phyloP scores from a whole-genome alignment of 2,329 filamentous ascomycete species.

The Colletotrichum orchidophilum region DNA sequence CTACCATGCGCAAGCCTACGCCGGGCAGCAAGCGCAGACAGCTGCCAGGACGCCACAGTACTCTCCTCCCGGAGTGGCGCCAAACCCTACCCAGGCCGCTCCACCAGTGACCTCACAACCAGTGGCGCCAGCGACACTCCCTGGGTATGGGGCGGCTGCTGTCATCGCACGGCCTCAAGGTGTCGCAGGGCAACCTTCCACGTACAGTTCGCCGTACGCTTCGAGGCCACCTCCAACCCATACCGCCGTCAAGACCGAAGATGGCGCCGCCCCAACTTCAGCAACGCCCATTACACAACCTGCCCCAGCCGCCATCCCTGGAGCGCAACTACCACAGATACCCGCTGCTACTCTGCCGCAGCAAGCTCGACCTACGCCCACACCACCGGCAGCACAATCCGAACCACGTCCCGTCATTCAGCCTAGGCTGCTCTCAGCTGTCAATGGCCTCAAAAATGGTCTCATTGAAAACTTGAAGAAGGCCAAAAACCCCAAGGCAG shows the following conservation, averaged over 20 bases:
- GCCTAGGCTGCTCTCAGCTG: constrained; percentile 51
- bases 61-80: constrained; percentile 25
- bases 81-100: constrained; percentile 33
- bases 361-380: constrained; percentile 30
- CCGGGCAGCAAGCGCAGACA: constrained; percentile 30
- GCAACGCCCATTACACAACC: constrained; percentile 14
- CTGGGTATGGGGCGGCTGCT: constrained; percentile 38
- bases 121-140: constrained; percentile 38
- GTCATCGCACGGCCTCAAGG: constrained; percentile 35
- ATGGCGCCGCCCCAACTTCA: constrained; percentile 27
- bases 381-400: constrained; percentile 26
- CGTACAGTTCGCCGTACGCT: constrained; percentile 44
- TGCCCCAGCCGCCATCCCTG: constrained; percentile 22
- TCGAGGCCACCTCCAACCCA: constrained; percentile 39
- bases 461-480: constrained; percentile 56
- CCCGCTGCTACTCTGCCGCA: constrained; percentile 22
- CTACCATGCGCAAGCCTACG: constrained; percentile 47
- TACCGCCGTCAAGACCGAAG: constrained; percentile 34
- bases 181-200: constrained; percentile 36
- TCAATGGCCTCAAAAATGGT: constrained; percentile 57
- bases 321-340: constrained; percentile 26
- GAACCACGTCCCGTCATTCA: constrained; percentile 51
- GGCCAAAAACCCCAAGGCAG: constrained; percentile 51
- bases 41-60: constrained; percentile 31
- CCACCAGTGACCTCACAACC: constrained; percentile 37